Evolutionary conservation across 306 rosid genomes (phyloP).

Genomic region (Canavalia ensiformis): DNA sequence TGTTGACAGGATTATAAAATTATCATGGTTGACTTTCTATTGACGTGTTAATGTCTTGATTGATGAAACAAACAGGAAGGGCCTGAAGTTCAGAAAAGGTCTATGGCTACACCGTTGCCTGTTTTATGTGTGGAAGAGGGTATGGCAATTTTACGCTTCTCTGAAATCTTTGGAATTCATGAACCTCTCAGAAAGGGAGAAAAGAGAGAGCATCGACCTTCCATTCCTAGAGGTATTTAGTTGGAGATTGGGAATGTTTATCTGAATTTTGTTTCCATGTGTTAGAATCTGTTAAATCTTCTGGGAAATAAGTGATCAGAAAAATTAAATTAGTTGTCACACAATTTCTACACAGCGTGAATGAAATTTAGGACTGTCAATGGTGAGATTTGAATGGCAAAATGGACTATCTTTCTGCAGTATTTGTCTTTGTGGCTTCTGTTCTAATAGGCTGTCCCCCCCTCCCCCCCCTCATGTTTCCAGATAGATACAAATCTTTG

Average conservation of each 20-base stretch:
- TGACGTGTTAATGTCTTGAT: conserved; percentile 47
- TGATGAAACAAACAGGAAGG: conserved; percentile 61
- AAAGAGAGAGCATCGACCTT: conserved; percentile 79
- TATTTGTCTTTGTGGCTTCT: conserved; percentile 39
- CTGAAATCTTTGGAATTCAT: conserved; percentile 90
- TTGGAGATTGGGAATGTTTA: conserved; percentile 31
- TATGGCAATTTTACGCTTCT: conserved; percentile 79
- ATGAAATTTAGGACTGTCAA: conserved; percentile 36
- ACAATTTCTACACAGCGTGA: not conserved
- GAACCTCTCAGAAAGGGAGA: conserved; percentile 81
- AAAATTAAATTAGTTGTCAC: conserved; percentile 26
- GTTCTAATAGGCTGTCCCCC: conserved; percentile 39
- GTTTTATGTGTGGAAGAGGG: conserved; percentile 92
- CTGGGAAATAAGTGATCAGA: conserved; percentile 24
- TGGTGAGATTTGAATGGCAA: conserved; percentile 36
- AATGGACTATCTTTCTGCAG: conserved; percentile 30
- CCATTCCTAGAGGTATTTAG: conserved; percentile 71
- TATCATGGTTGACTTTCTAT: conserved; percentile 49
- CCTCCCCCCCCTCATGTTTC: conserved; percentile 29
- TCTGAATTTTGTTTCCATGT: conserved; percentile 39
- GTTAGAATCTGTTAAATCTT: conserved; percentile 30
- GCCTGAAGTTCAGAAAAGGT: conserved; percentile 63
- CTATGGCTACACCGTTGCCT: conserved; percentile 69
- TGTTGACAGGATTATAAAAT: conserved; percentile 42
- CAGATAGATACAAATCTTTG: conserved; percentile 73